Base-by-base conservation (phyloP, 768 basidiomycete species). In the Mycena crocata region DNA sequence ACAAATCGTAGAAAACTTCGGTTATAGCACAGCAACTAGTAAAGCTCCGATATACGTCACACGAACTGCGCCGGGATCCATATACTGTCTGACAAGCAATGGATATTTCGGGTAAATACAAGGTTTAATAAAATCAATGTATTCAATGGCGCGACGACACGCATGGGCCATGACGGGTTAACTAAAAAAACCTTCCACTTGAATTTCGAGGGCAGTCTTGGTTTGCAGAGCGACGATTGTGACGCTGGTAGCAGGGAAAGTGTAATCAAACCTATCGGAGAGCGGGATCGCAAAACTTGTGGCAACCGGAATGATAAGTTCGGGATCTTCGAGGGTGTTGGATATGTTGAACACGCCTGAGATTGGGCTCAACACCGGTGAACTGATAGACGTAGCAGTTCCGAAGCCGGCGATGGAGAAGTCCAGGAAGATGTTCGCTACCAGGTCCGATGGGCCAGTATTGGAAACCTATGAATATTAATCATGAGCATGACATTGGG, bases 171-270 rank as follows among this genome's bases (percentile, higher is more conserved):
- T 35, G 23, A n/a, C n/a, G n/a, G n/a, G n/a, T n/a, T n/a, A n/a
- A n/a, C n/a, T 39, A 51, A 39, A 39, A 52, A 45, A 49, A 21
- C 1, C 0, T 30, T 31, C 21, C 32, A 12, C 30, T 46, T 60
- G 48, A 21, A 60, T 28, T 24, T 44, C 40, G 31, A 67, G 66
- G 42, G 51, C 42, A 28, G 51, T 58, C 34, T 39, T 31, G 35
- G 68, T 68, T 56, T 75, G 67, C 31, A 76, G 63, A 19, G 72
- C 56, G 26, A 80, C 55, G 8, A 79, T 74, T 1, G 75, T 80
- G 32, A 79, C 72, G 61, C 80, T 79, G 57, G 72, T 78, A 2
- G 77, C 77, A 1, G 78, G 77, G 75, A 79, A 79, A 14, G 77
- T 76, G 59, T 76, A 78, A 64, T 79, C 78, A 61, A 78, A 75